These are phyloP conservation scores for Saccharomyces hybrid DNA, from an alignment of 1,139 yeast genomes.

Conservation along the genomic window DNA sequence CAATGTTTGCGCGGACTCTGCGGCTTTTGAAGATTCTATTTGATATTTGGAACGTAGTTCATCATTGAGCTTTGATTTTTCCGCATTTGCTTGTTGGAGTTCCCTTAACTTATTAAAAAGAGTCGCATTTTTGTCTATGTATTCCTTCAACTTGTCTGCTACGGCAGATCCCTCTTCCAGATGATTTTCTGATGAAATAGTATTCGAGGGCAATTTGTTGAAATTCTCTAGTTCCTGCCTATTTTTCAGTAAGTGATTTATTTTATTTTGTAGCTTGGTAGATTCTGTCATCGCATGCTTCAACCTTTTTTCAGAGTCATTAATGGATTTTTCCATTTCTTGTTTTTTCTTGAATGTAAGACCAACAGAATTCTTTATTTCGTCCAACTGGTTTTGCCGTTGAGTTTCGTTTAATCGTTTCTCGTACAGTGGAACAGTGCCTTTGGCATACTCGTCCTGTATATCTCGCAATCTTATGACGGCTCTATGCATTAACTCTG, in stretches of 20 bases:
- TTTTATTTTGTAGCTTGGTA: slow-evolving; percentile 21
- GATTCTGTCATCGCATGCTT: slow-evolving; percentile 38
- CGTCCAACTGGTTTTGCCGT: slow-evolving; percentile 45
- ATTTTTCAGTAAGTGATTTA: slow-evolving; percentile 6
- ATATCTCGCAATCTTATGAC: slow-evolving; percentile 35
- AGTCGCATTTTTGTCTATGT: neutral
- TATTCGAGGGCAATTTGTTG: neutral
- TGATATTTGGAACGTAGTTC: slow-evolving; percentile 44
- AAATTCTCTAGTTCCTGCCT: slow-evolving; percentile 10
- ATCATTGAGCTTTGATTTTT: slow-evolving; percentile 36
- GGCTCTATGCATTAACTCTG: slow-evolving; percentile 37
- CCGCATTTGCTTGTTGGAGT: slow-evolving; percentile 29
- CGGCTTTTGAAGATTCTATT: slow-evolving; percentile 46
- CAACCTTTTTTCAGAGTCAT: slow-evolving; percentile 41
- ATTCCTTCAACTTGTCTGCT: slow-evolving; percentile 3
- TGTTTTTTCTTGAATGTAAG: slow-evolving; percentile 40
- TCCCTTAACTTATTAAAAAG: slow-evolving; percentile 10
- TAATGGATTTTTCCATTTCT: slow-evolving; percentile 42
- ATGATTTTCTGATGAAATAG: slow-evolving; percentile 7
- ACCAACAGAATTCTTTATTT: slow-evolving; percentile 41
- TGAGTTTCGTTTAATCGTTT: slow-evolving; percentile 40
- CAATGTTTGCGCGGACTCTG: slow-evolving; percentile 38
- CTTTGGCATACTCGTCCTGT: slow-evolving; percentile 28
- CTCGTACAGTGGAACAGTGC: slow-evolving; percentile 28
- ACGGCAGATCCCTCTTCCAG: neutral